Base-by-base conservation (phyloP, 306 rosid species). In the Cucurbita pepo region DNA sequence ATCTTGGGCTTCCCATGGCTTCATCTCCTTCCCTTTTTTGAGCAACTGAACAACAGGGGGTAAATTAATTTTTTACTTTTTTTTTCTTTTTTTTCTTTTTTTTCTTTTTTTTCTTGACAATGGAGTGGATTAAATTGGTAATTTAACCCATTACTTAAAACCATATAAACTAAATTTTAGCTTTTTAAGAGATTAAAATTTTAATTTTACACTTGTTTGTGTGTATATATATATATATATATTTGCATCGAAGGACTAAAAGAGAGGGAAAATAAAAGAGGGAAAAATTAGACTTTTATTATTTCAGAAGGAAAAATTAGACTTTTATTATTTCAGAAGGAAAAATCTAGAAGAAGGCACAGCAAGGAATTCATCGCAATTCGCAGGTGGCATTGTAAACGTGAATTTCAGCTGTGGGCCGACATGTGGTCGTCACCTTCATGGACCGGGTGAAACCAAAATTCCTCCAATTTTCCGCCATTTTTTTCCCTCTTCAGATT, bases 1-100 rank as follows among this genome's bases (percentile, higher is more conserved):
- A 64, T 43, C 53, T 44, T 65, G 71, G 71, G 37, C 44, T 65
- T 65, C 54, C 71, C 71, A 65, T 65, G 71, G 7, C 51, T 65
- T 65, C 71, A 65, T 65, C 3, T 43, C 36, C 64, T 67, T n/a
- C 3, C 48, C 56, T 19, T 45, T 64, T 62, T 64, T 64, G 6
- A 59, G n/a, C 44, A 36, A 59, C 66, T 59, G 19, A 38, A 62
- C 30, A n/a, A 53, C 0, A 16, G 3, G 22, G 22, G n/a, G 10
- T n/a, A 4, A 53, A 30, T 30, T 30, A 30, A 30, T 2, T 30
- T 30, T 25, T 25, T 30, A 0, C 67, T 25, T 61, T 21, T 1
- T 18, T 60, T 60, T n/a, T n/a, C n/a, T n/a, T n/a, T n/a, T n/a
- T n/a, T n/a, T n/a, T n/a, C n/a, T n/a, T n/a, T n/a, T n/a, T n/a